Conservation (phyloP, 2,329 filamentous ascomycete genomes). For the Sporothrix dimorphospora region DNA sequence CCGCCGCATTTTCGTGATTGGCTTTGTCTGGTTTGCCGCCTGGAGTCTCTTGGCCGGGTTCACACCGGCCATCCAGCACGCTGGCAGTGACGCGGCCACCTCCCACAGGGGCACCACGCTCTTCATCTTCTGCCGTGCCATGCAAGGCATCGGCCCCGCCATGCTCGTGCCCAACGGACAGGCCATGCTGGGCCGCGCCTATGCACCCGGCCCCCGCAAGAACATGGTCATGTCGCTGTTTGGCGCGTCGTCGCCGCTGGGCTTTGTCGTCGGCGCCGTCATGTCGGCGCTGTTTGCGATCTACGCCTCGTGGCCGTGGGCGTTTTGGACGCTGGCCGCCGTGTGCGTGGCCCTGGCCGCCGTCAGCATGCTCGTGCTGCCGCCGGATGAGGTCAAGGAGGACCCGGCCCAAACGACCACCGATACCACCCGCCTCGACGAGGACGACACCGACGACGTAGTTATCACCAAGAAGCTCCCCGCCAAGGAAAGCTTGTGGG, state of each 20-base stretch:
- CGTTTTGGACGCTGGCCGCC: slow-evolving; percentile 45
- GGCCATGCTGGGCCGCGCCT: slow-evolving; percentile 62
- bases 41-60: slow-evolving; percentile 57
- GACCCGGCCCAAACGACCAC: neutral
- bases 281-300: slow-evolving; percentile 47
- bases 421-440: slow-evolving; percentile 19
- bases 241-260: slow-evolving; percentile 51
- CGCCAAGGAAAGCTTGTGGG: slow-evolving; percentile 35
- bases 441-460: slow-evolving; percentile 21
- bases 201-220: slow-evolving; percentile 60
- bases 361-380: slow-evolving; percentile 36
- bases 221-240: slow-evolving; percentile 62
- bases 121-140: slow-evolving; percentile 36
- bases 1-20: slow-evolving; percentile 56
- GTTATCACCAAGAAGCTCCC: slow-evolving; percentile 21
- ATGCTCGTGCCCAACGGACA: slow-evolving; percentile 66
- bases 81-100: slow-evolving; percentile 20
- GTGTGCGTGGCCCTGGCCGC: slow-evolving; percentile 36
- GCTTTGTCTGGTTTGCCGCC: slow-evolving; percentile 57
- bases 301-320: slow-evolving; percentile 53
- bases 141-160: slow-evolving; percentile 58
- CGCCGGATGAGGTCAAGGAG: slow-evolving; percentile 26
- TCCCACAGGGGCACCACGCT: slow-evolving; percentile 34
- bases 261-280: slow-evolving; percentile 48
- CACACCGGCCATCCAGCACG: slow-evolving; percentile 35